Base-by-base conservation (phyloP, 106 monocot species). In the Iris macrosiphon region DNA sequence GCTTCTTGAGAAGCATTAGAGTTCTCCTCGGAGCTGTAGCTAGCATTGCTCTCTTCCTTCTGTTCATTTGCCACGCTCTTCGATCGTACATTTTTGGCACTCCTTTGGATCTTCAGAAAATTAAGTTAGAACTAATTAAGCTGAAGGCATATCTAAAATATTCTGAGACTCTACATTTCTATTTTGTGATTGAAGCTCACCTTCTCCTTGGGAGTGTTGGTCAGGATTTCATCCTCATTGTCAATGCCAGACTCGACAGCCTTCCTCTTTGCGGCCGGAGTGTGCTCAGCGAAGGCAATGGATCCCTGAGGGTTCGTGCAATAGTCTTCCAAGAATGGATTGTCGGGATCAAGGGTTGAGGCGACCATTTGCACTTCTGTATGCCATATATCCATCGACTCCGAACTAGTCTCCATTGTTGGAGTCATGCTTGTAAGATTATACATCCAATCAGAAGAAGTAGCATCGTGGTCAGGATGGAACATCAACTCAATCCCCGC, bases 11-110 rank as follows among this genome's bases (percentile, higher is more conserved):
- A 71, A 55, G 24, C 31, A 48, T 66, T 65, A 14, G 74, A 66
- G 24, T 83, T 78, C 13, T 77, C 70, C 16, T 83, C 78, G 5
- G 78, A 83, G 62, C 73, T 62, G 42, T 56, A 71, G 55, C 64
- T 45, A 48, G 65, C 64, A 15, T 72, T 77, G 67, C 55, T 68
- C 7, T 60, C 64, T 37, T 42, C 62, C 40, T 64, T 77, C 39
- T 25, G 38, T n/a, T n/a, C n/a, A n/a, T n/a, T n/a, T 44, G 72
- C 62, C 31, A 31, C 13, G 8, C 71, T 86, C 63, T 70, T 77
- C 4, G 52, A 37, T 35, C 43, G 49, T 44, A 26, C 29, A 23
- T 52, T 45, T 68, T 75, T 68, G 16, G 35, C 12, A 23, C 47
- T 72, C 37, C 67, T 81, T 45, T 52, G 59, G 20, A 47, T 31